Base-by-base conservation (phyloP, 2,329 filamentous ascomycete genomes). In the Xylaria sp. region DNA sequence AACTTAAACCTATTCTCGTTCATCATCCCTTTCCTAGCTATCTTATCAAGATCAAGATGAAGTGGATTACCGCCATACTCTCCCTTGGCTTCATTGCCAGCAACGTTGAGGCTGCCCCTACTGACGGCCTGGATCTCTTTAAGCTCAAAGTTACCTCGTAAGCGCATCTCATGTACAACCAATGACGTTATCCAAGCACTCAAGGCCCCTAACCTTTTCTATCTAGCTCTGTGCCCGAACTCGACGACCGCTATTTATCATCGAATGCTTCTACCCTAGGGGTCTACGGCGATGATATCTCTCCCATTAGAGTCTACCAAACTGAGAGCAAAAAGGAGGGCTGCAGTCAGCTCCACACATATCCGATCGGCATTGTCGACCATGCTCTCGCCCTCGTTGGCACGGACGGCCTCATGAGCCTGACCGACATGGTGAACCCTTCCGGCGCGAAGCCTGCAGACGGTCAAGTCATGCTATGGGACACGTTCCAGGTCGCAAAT, bases 381-480 rank as follows among this genome's bases (percentile, higher is more conserved):
- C 78, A 80, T 68, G 76, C 76, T 2, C 77, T 84, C 44, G 81
- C 77, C 23, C 76, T 83, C 37, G 70, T 80, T n/a, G 81, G 82
- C 57, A 63, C 67, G 6, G 71, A 77, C 46, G 77, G 76, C 51
- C 72, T 82, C 52, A 74, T 77, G 70, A 74, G 74, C 57, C 73
- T 83, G 13, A 71, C 76, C 25, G 77, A 80, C 69, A 76, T 82
- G 65, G 72, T 71, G 23, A 78, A 80, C 70, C 80, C 81, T 6
- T 72, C 68, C 25, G 68, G 68, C 1, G 58, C 73, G 18, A 57
- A 70, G 9, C 73, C 75, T n/a, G 74, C 75, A 7, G 73, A 74
- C 20, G 77, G 76, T 37, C 72, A 64, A 20, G 74, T 72, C 51
- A 71, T 72, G 6, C 75, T 80, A 68, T 83, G 78, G 78, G 76